Evolutionary conservation across 257 asterid species (phyloP).

Genomic region (Lycium ferocissimum): DNA sequence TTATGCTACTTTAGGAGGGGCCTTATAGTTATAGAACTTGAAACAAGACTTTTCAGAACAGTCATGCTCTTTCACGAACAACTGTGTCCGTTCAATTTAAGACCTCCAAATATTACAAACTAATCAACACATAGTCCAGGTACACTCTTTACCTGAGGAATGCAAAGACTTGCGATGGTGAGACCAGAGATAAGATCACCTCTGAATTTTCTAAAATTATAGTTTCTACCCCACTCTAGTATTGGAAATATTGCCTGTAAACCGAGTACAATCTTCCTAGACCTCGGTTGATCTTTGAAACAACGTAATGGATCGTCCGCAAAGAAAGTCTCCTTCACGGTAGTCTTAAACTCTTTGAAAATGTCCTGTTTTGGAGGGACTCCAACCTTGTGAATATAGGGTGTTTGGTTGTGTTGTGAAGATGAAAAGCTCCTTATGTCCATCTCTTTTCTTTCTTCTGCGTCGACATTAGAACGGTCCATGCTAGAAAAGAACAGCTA

Average conservation of each 20-base stretch:
- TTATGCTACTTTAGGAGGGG: too few species aligned
- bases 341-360: slow-evolving; percentile 29
- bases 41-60: too few species aligned
- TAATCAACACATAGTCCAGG: not conserved
- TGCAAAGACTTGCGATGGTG: slow-evolving; percentile 89
- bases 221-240: slow-evolving; percentile 75
- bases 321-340: slow-evolving; percentile 39
- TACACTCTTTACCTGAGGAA: slow-evolving; percentile 66
- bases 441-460: slow-evolving; percentile 47
- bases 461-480: slow-evolving; percentile 40
- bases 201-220: slow-evolving; percentile 55
- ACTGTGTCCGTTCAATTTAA: too few species aligned
- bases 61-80: too few species aligned
- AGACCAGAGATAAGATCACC: slow-evolving; percentile 79
- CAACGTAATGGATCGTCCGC: slow-evolving; percentile 38
- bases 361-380: slow-evolving; percentile 30
- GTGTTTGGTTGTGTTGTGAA: slow-evolving; percentile 35
- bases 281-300: slow-evolving; percentile 37
- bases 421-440: slow-evolving; percentile 47
- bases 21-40: too few species aligned
- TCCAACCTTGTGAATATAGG: slow-evolving; percentile 38
- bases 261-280: slow-evolving; percentile 38
- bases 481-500: slow-evolving; percentile 31
- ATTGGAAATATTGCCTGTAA: slow-evolving; percentile 58
- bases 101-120: too few species aligned